These are phyloP conservation scores for Umbilicus rupestris DNA, from an alignment of 164 flowering plant species.

Conservation along the genomic window DNA sequence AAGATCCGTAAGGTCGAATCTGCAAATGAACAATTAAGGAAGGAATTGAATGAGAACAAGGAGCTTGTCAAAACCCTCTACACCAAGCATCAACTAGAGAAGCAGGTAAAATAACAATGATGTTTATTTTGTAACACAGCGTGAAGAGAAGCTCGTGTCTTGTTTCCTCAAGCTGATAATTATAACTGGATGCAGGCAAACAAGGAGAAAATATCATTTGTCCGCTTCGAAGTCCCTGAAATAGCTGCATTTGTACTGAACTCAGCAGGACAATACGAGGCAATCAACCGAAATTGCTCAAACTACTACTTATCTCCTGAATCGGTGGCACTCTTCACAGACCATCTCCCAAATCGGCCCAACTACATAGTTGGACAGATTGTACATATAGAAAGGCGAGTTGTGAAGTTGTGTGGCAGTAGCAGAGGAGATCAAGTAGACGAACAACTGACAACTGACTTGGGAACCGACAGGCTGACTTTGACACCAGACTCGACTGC, in stretches of 20 bases:
- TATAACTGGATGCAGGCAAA: constrained; percentile 46
- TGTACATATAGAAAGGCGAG: constrained; percentile 82
- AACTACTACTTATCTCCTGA: constrained; percentile 86
- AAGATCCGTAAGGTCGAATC: constrained; percentile 60
- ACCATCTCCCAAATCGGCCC: constrained; percentile 58
- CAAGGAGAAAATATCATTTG: constrained; percentile 89
- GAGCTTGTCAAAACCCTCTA: constrained; percentile 66
- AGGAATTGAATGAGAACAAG: constrained; percentile 85
- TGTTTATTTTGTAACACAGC: no score
- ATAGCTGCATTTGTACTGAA: constrained; percentile 89
- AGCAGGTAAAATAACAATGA: constrained; percentile 53
- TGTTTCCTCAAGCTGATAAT: neutral
- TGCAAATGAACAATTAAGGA: constrained; percentile 46
- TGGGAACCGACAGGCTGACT: constrained; percentile 27
- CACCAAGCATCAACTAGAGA: constrained; percentile 80
- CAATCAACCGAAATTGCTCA: constrained; percentile 64
- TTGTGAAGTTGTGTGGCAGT: constrained; percentile 27
- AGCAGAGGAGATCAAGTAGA: constrained; percentile 26
- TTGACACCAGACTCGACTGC: constrained; percentile 27
- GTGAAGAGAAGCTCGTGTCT: neutral
- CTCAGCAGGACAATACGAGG: constrained; percentile 68
- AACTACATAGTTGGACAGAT: constrained; percentile 82
- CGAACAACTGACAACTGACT: constrained; percentile 35
- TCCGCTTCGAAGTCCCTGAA: constrained; percentile 82
- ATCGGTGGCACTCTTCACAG: constrained; percentile 80